Base-by-base conservation (phyloP, 2,329 filamentous ascomycete genomes). In the Gnomoniopsis sp. region DNA sequence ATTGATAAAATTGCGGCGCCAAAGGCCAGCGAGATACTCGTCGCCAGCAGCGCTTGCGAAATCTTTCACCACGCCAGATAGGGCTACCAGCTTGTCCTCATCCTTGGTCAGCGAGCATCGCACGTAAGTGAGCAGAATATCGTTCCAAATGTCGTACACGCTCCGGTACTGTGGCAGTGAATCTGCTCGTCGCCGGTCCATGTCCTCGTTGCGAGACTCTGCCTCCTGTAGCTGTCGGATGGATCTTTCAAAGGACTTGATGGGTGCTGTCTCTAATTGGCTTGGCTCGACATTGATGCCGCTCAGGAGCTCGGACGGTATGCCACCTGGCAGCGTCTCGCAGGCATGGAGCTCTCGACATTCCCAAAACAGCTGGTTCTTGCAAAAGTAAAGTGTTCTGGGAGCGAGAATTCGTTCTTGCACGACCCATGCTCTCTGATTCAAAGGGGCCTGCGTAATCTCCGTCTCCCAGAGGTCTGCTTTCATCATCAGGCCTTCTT, bases 391-490 rank as follows among this genome's bases (percentile, higher is more conserved):
- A 0, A 62, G 57, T 12, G 49, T 62, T 2, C 60, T 48, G 0
- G 60, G 57, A 0, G 60, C 41, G 36, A 62, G 49, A 1, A 62
- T 38, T 1, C 60, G 57, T 48, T 62, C 60, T 8, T 62, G 60
- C 1, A 62, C 53, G 2, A 62, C 60, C 60, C 60, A 62, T 2
- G 38, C 60, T 1, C 60, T 23, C 30, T 57, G 19, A 3, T 22
- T 62, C 22, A 62, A 3, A 1, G 57, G 57, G 0, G 60, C 57
- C 6, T 52, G 30, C 3, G 8, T 41, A 6, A 62, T 53, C 11
- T 60, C 15, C 21, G 17, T 49, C 6, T 59, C 38, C 60, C 60
- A 62, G 3, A 62, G 19, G 4, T 61, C 52, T 0, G 59, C 49
- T 3, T 56, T 52, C 17, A 59, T 14, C 48, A 61, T 3, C 14